Percentiles rank a stretch among this genome's conserved stretches.
Evolutionary conservation across 1,284 basidiomycete genomes (phyloP).

Genomic region (Naganishia liquefaciens): DNA sequence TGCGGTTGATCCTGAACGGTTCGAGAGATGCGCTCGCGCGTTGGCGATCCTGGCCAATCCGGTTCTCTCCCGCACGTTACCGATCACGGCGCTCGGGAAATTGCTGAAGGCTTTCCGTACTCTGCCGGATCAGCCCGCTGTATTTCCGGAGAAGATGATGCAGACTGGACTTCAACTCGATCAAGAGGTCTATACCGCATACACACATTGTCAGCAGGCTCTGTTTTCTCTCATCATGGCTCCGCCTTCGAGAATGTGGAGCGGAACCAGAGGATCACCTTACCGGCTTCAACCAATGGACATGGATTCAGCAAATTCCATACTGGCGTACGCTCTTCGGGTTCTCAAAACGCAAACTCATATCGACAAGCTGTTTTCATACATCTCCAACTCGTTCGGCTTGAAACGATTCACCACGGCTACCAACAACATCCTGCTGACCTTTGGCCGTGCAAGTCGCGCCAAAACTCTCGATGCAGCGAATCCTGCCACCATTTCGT

Average conservation of each 20-base stretch:
- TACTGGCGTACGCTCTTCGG: conserved; percentile 45
- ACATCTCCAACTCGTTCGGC: conserved; percentile 41
- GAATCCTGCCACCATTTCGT: neutral
- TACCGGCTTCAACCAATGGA: conserved; percentile 46
- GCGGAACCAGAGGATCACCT: conserved; percentile 30
- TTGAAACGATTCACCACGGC: conserved; percentile 11
- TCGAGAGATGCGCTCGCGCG: conserved; percentile 44
- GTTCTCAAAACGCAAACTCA: conserved; percentile 37
- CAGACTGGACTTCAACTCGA: conserved; percentile 28
- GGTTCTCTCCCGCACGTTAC: conserved; percentile 50
- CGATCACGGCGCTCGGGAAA: conserved; percentile 42
- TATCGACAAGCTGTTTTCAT: conserved; percentile 39
- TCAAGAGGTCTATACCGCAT: conserved; percentile 45
- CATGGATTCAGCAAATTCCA: conserved; percentile 41
- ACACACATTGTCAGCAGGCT: conserved; percentile 51
- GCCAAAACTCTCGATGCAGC: no score
- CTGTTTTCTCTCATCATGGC: conserved; percentile 49
- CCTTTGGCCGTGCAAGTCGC: conserved; percentile 7
- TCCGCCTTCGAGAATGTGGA: conserved; percentile 45
- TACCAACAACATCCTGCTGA: conserved; percentile 14
- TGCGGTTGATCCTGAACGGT: conserved; percentile 8
- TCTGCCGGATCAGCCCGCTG: conserved; percentile 42
- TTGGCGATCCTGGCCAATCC: conserved; percentile 52
- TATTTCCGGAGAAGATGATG: conserved; percentile 42
- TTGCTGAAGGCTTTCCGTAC: conserved; percentile 43